A percentile compares a stretch with the other conserved stretches of the same genome.
These are phyloP conservation scores for Lolium perenne DNA, from an alignment of 176 grass and related monocot species.

Conservation along the genomic window DNA sequence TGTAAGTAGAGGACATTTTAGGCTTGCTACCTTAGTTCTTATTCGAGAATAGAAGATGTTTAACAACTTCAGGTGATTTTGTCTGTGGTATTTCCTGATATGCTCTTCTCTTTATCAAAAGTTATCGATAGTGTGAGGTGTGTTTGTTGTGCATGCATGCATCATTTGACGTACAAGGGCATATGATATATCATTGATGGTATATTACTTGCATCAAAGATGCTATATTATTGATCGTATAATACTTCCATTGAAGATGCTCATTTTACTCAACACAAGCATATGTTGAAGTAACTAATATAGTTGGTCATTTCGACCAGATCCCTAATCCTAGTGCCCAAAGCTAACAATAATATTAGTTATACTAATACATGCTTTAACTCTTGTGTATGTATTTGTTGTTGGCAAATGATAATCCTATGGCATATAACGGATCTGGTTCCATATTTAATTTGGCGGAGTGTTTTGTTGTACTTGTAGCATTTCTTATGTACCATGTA, in stretches of 20 bases:
- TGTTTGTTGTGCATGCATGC: conserved; percentile 3
- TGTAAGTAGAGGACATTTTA: background rate
- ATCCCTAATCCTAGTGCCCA: conserved; percentile 2
- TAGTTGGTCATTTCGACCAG: background rate
- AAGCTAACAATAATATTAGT: background rate
- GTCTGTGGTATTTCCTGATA: background rate
- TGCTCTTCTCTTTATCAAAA: too few species aligned
- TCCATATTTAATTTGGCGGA: too few species aligned
- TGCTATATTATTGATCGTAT: background rate
- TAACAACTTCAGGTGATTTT: background rate
- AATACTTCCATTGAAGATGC: conserved; percentile 18
- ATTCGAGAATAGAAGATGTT: background rate
- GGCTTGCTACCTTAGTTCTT: background rate
- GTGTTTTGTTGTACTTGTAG: too few species aligned
- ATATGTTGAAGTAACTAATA: conserved; percentile 4
- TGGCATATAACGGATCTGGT: too few species aligned
- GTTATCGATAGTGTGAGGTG: background rate
- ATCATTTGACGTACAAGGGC: background rate
- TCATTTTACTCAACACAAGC: background rate
- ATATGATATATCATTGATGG: background rate
- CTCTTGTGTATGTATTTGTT: too few species aligned
- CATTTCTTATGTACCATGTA: too few species aligned
- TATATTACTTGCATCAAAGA: conserved; percentile 19
- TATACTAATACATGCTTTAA: too few species aligned
- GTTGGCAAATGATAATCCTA: too few species aligned